Base-by-base conservation (phyloP, 345 rosid genomes). In the Viola odorata region DNA sequence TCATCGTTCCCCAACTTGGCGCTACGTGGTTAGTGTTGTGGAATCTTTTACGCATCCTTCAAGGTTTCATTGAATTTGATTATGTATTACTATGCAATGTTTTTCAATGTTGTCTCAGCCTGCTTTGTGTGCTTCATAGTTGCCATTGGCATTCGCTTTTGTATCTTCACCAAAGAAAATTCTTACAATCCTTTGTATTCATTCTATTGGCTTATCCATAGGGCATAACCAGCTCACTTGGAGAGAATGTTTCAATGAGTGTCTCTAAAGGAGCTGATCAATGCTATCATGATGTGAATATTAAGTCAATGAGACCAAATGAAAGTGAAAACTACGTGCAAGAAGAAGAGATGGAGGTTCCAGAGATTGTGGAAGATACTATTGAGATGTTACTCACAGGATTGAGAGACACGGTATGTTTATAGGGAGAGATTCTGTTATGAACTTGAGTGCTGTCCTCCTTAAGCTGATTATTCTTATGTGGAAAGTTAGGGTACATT, bases 311-410 rank as follows among this genome's bases (percentile, higher is more conserved):
- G 14, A 66, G 68, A 67, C 70, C 68, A 67, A 84, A 77, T 58
- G 70, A 70, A 70, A 57, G 39, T 76, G 67, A 58, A 9, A 65
- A 71, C 73, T 66, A 51, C 69, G 45, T 71, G 12, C 74, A 81
- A 68, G 95, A 83, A 64, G 94, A 86, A 70, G 95, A 80, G 64
- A 84, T 86, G 84, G 91, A 94, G 42, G 81, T 94, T 68, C 99
- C 97, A 45, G 96, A 90, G 49, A 76, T 81, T 63, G 37, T 94
- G 55, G 99, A 94, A 78, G 96, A 94, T 73, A 88, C 87, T 40
- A 83, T 94, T 64, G 99, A 86, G 70, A 83, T 90, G 84, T 69
- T 90, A 66, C 95, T 94, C 59, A 73, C 86, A 75, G 95, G 96
- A 65, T 74, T 94, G 77, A 84, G 78, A 70, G 97, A 94, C 74